A percentile compares a stretch with the other conserved stretches of the same genome.
phyloP scores from a whole-genome alignment of 2,329 filamentous ascomycete genomes.

The Nannizziopsis barbatae region DNA sequence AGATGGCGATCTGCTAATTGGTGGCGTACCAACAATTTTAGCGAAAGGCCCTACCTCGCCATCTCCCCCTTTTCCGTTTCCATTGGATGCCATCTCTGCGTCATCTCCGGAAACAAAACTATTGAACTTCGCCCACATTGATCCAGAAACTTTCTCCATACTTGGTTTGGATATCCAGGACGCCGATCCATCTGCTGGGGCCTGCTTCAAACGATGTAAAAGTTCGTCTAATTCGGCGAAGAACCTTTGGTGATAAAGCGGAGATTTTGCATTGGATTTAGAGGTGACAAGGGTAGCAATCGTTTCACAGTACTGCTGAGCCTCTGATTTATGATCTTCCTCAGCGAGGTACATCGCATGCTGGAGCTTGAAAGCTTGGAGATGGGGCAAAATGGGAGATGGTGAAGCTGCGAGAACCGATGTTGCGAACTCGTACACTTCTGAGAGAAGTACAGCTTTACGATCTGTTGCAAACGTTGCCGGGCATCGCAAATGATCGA shows the following conservation, averaged over 20 bases:
- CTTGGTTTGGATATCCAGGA: slow-evolving; percentile 93
- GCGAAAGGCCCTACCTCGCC: slow-evolving; percentile 67
- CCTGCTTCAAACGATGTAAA: slow-evolving; percentile 67
- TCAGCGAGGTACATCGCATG: slow-evolving; percentile 78
- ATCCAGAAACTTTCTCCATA: slow-evolving; percentile 89
- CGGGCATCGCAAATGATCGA: slow-evolving; percentile 62
- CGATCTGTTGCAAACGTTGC: slow-evolving; percentile 66
- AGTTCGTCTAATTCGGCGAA: slow-evolving; percentile 73
- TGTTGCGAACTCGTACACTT: slow-evolving; percentile 85
- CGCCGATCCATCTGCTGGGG: slow-evolving; percentile 66
- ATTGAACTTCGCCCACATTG: slow-evolving; percentile 85
- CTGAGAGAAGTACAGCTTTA: slow-evolving; percentile 83
- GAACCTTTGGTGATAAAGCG: slow-evolving; percentile 70
- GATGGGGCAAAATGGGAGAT: slow-evolving; percentile 57
- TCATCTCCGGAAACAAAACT: slow-evolving; percentile 94
- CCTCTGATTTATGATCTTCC: slow-evolving; percentile 68
- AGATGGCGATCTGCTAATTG: slow-evolving; percentile 62
- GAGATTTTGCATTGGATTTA: slow-evolving; percentile 70
- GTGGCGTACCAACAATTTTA: slow-evolving; percentile 63
- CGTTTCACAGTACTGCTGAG: slow-evolving; percentile 81
- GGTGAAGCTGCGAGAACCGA: slow-evolving; percentile 54
- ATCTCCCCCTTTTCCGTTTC: slow-evolving; percentile 45
- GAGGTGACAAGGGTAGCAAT: slow-evolving; percentile 56
- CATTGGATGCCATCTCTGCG: slow-evolving; percentile 51
- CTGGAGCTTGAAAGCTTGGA: slow-evolving; percentile 83